Conservation (phyloP, 2,329 filamentous ascomycete genomes). For the Alternaria novae-zelandiae region DNA sequence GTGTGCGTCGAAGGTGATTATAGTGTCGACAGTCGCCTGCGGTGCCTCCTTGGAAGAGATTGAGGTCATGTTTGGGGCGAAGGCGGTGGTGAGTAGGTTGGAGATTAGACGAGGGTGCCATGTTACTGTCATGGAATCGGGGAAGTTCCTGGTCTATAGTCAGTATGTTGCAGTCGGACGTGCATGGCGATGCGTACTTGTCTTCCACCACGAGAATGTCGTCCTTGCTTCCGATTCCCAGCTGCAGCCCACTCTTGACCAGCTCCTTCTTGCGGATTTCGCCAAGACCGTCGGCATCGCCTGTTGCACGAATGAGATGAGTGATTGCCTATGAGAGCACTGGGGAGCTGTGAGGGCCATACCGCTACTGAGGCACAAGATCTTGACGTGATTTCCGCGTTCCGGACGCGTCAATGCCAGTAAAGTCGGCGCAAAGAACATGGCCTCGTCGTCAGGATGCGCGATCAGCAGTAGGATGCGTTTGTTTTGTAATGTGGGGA, state of each 20-base stretch:
- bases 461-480: slow-evolving; percentile 92
- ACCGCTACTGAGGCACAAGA: slow-evolving; percentile 90
- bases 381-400: slow-evolving; percentile 88
- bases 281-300: slow-evolving; percentile 86
- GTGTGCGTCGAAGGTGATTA: slow-evolving; percentile 86
- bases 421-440: slow-evolving; percentile 96
- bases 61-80: slow-evolving; percentile 68
- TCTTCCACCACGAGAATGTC: slow-evolving; percentile 89
- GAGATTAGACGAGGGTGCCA: slow-evolving; percentile 79
- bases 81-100: slow-evolving; percentile 72
- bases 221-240: slow-evolving; percentile 76
- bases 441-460: slow-evolving; percentile 97
- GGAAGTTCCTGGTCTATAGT: slow-evolving; percentile 67
- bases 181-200: slow-evolving; percentile 56
- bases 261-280: slow-evolving; percentile 83
- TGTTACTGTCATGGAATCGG: slow-evolving; percentile 81
- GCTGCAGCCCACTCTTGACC: slow-evolving; percentile 74
- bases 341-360: slow-evolving; percentile 21
- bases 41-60: slow-evolving; percentile 54
- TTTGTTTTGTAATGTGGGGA: slow-evolving; percentile 78
- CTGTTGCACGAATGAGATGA: slow-evolving; percentile 49
- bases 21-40: slow-evolving; percentile 71
- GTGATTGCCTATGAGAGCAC: background rate
- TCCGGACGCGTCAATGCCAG: slow-evolving; percentile 81
- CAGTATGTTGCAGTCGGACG: slow-evolving; percentile 14